Evolutionary conservation across 2,329 filamentous ascomycete genomes (phyloP).

Genomic region (Clonostachys byssicola): DNA sequence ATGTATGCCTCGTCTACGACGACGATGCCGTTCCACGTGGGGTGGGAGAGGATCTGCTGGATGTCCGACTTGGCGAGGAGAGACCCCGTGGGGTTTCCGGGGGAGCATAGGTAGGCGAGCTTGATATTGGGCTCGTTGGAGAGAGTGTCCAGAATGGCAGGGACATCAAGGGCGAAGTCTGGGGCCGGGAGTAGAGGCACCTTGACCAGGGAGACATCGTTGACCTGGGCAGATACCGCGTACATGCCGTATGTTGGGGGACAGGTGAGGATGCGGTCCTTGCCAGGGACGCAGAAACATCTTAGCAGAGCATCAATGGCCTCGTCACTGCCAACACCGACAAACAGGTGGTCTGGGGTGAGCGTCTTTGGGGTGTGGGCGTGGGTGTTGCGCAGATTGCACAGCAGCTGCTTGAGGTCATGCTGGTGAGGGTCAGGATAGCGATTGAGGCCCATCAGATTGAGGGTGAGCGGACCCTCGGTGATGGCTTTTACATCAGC

Average conservation of each 20-base stretch:
- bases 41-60: conserved; percentile 70
- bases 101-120: conserved; percentile 87
- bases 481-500: conserved; percentile 8
- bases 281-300: conserved; percentile 84
- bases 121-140: conserved; percentile 65
- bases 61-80: conserved; percentile 75
- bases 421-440: conserved; percentile 96
- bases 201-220: conserved; percentile 82
- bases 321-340: conserved; percentile 94
- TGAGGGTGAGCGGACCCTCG: conserved; percentile 33
- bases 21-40: conserved; percentile 92
- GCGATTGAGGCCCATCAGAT: conserved; percentile 80
- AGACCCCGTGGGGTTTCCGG: conserved; percentile 88
- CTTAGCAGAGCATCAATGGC: conserved; percentile 91
- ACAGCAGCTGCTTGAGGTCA: conserved; percentile 81
- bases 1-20: conserved; percentile 94
- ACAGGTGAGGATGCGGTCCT: conserved; percentile 88
- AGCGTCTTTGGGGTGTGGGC: conserved; percentile 71
- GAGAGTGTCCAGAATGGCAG: conserved; percentile 63
- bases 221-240: conserved; percentile 86
- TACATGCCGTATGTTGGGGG: conserved; percentile 99
- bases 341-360: conserved; percentile 80
- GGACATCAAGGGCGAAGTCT: conserved; percentile 69
- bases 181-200: conserved; percentile 75
- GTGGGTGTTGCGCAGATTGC: conserved; percentile 81